Evolutionary conservation across 805 yeast species (phyloP).

Genomic region (Myxozyma kluyveri): DNA sequence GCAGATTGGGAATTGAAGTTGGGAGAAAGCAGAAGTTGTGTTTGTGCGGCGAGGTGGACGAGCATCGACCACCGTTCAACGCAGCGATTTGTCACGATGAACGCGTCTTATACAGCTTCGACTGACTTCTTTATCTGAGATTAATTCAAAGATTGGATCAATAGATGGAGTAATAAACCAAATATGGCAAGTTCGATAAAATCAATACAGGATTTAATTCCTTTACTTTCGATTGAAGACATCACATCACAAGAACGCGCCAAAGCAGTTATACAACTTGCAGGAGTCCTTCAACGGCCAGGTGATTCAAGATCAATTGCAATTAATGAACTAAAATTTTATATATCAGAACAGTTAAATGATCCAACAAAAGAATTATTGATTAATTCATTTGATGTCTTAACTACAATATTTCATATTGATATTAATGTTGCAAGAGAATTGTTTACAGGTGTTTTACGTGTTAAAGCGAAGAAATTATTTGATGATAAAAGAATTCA

Average conservation of each 20-base stretch:
- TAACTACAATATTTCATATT: conserved; percentile 34
- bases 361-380: conserved; percentile 22
- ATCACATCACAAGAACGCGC: conserved; percentile 16
- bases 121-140: too few species aligned
- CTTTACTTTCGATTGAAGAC: too few species aligned
- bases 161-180: too few species aligned
- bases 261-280: conserved; percentile 18
- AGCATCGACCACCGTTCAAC: too few species aligned
- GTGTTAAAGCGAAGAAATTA: conserved; percentile 20
- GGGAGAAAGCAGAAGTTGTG: too few species aligned
- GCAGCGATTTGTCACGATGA: too few species aligned
- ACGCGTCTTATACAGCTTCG: too few species aligned
- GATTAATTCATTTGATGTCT: conserved; percentile 33
- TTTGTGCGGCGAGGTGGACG: too few species aligned
- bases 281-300: conserved; percentile 12
- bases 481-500: conserved; percentile 19
- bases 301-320: conserved; percentile 3
- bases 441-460: conserved; percentile 32
- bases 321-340: conserved; percentile 2
- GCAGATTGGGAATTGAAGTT: too few species aligned
- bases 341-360: neutral
- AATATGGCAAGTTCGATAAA: too few species aligned
- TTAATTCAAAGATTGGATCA: too few species aligned
- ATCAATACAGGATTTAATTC: too few species aligned
- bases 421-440: conserved; percentile 32